A percentile compares a stretch with the other conserved stretches of the same genome.
Evolutionary conservation across 192 early-diverging fungal genomes (phyloP).

Genomic region (Backusella australiensis): DNA sequence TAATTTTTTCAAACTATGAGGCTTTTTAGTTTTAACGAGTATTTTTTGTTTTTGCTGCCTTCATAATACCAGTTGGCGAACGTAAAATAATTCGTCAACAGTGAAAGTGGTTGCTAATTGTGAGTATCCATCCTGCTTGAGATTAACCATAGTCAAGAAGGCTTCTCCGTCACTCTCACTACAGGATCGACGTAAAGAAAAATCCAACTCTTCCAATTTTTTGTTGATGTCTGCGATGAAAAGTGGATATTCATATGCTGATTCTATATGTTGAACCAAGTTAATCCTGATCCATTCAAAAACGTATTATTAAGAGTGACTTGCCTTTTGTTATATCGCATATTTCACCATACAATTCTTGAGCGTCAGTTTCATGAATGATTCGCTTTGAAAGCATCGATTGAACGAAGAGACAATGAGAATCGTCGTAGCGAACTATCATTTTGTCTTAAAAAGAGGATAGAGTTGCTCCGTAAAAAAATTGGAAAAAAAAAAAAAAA

Average conservation of each 20-base stretch:
- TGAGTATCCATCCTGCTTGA: constrained; percentile 57
- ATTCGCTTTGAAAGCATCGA: constrained; percentile 45
- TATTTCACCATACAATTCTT: constrained; percentile 37
- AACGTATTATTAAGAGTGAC: not conserved
- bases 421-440: constrained; percentile 18
- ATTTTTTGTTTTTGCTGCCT: too few species aligned
- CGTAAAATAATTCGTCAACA: constrained; percentile 56
- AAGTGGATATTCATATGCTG: constrained; percentile 13
- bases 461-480: too few species aligned
- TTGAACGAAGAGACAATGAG: constrained; percentile 56
- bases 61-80: constrained; percentile 51
- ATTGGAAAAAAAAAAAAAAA: too few species aligned
- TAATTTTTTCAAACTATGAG: constrained; percentile 45
- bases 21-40: too few species aligned
- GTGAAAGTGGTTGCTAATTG: constrained; percentile 54
- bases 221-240: constrained; percentile 46
- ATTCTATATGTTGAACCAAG: not conserved
- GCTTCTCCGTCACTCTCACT: constrained; percentile 39
- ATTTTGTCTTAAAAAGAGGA: constrained; percentile 7
- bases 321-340: constrained; percentile 42
- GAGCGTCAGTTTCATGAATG: constrained; percentile 35
- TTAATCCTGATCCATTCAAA: not conserved
- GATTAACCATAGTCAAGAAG: constrained; percentile 52
- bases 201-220: constrained; percentile 43
- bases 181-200: constrained; percentile 42